Evolutionary conservation across 495 filamentous ascomycete genomes (phyloP), one percentile per base, ranked within the genome.

Genomic region (Tuber brumale): DNA sequence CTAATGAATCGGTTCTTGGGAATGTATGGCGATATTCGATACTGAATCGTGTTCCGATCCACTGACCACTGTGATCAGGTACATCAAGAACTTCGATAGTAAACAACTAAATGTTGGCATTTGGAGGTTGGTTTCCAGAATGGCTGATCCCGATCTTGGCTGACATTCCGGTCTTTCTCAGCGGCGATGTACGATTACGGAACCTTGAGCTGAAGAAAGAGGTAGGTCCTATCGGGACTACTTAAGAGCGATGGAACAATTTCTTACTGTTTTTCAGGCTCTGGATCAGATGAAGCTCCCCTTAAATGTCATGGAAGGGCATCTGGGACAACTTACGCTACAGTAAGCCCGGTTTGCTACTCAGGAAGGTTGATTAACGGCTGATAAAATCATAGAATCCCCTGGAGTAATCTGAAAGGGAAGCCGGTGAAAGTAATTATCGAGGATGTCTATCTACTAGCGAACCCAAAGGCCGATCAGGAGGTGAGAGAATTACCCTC

Each of bases 1-100:
- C 87, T 99, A 86, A 91, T 99, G 82, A 99, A 99, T 86, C 93
- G 96, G 85, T 97, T 98, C 85, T 85, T 99, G 89, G 96, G 96
- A 86, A 97, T 98, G 90, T 98, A 98, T 39, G 76, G 18, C 23
- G 57, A n/a, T 21, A 27, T 16, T 66, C 42, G 21, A 19, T 45
- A 37, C 66, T 27, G 31, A 16, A 14, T 9, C 35, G 18, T 46
- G 16, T 44, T 39, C 37, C n/a, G 3, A 27, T n/a, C 4, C n/a
- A 39, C 39, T 41, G 14, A 74, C 77, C n/a, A 77, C 69, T 23
- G 31, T 69, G 23, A 48, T 42, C 18, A 82, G 81, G 81, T 83
- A 83, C 86, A 94, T 99, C 83, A 94, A 95, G 87, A 99, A 99
- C 84, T 98, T 99, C 83, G 95, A 99, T 84, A 91, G 94, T 31